Evolutionary conservation across 2,329 filamentous ascomycete genomes (phyloP), one percentile per base, ranked within the genome.

Genomic region (Pseudogymnoascus sp.): DNA sequence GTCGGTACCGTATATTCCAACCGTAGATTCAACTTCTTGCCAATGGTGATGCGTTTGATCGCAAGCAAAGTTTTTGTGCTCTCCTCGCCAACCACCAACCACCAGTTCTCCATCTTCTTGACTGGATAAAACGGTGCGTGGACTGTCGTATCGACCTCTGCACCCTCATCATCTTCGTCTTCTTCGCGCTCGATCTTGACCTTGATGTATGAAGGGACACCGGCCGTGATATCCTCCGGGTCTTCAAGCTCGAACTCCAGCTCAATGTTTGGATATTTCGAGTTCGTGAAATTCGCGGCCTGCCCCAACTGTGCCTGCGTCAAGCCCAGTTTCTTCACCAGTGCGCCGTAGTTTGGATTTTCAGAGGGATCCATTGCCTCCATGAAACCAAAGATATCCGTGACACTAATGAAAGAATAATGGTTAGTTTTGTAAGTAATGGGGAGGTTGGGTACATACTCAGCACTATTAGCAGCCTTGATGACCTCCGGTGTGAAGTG

Each of bases 21-120:
- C 72, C 86, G 87, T 64, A 92, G 83, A 71, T 90, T 88, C 70
- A 96, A 77, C 73, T 89, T 87, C 69, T 84, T 84, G 42, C 87
- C 89, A 67, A 99, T 88, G 1, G 93, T 96, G 65, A 99, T 88
- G 69, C 93, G 86, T 82, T 97, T 99, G 79, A 97, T 96, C 2
- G 91, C 93, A 64, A 97, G 80, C 66, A 99, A 80, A 67, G 83
- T 93, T 79, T 91, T 93, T 42, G 89, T 91, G 74, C 86, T 89
- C 78, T 97, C 92, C 70, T 97, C 93, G 31, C 93, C 93, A 35
- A 99, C 91, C 19, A 99, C 91, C 63, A 99, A 79, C 95, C 95
- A 99, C 93, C 93, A 99, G 74, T 95, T 96, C 82, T 99, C 95
- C 79, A 91, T 88, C 82, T 99, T 99, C 75, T 89, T 88, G 60